Evolutionary conservation across 176 grass and related monocot genomes (phyloP).

Genomic region (Otatea glauca): DNA sequence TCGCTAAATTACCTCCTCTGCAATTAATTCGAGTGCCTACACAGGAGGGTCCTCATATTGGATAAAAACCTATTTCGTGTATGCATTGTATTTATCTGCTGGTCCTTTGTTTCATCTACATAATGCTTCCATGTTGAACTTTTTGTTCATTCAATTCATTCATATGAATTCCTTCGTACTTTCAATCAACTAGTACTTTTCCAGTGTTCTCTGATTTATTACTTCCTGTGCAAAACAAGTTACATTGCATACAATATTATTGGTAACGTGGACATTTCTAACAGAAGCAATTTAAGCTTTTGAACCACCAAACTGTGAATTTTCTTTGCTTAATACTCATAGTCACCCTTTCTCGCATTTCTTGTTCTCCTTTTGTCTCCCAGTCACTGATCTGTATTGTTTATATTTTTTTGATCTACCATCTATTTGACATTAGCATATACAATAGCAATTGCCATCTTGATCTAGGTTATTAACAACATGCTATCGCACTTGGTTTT

Average conservation of each 20-base stretch:
- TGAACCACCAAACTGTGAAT: not conserved
- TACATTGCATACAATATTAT: conserved; percentile 10
- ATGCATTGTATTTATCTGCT: not conserved
- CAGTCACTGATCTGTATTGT: not conserved
- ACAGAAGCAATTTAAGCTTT: conserved; percentile 43
- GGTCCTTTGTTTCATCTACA: conserved; percentile 7
- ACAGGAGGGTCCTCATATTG: not conserved
- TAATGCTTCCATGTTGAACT: not conserved
- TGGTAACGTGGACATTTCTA: not conserved
- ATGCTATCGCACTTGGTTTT: conserved; percentile 41
- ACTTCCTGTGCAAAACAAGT: conserved; percentile 12
- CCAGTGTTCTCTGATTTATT: not conserved
- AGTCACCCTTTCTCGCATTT: not conserved
- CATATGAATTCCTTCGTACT: not conserved
- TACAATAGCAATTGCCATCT: conserved; percentile 30
- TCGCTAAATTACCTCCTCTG: conserved; percentile 1
- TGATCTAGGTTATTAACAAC: conserved; percentile 32
- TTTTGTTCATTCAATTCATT: conserved; percentile 1
- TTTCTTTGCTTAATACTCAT: conserved; percentile 12
- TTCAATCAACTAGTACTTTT: conserved; percentile 28
- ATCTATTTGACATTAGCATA: conserved; percentile 20
- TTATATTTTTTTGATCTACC: conserved; percentile 11
- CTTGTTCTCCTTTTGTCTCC: conserved; percentile 10
- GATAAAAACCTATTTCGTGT: conserved; percentile 28
- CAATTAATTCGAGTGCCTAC: conserved; percentile 14